These are phyloP conservation scores for Albugo laibachii DNA, from an alignment of 352 stramenopile genomes.

Conservation along the genomic window DNA sequence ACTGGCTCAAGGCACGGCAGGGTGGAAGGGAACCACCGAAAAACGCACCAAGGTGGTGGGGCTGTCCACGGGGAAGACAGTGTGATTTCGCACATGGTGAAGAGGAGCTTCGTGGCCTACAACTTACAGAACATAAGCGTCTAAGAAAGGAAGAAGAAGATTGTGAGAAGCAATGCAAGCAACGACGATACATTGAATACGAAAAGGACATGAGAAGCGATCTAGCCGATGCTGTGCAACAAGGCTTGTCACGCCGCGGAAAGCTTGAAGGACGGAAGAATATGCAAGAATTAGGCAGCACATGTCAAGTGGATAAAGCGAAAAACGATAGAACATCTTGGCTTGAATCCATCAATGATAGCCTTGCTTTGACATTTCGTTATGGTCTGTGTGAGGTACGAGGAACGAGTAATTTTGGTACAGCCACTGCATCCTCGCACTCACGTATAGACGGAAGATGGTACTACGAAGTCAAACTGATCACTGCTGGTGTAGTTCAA, in stretches of 20 bases:
- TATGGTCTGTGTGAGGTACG: conserved; percentile 54
- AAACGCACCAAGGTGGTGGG: conserved; percentile 53
- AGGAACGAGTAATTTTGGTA: conserved; percentile 58
- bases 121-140: conserved; percentile 45
- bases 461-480: conserved; percentile 83
- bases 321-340: conserved; percentile 13
- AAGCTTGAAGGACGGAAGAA: not conserved
- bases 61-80: conserved; percentile 52
- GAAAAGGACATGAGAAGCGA: conserved; percentile 35
- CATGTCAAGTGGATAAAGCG: conserved; percentile 1
- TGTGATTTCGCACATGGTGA: conserved; percentile 76
- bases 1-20: conserved; percentile 40
- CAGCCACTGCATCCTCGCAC: conserved; percentile 26
- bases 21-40: conserved; percentile 16
- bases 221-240: conserved; percentile 44
- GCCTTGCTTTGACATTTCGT: conserved; percentile 28
- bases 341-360: conserved; percentile 22
- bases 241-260: conserved; percentile 16
- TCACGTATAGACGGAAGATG: conserved; percentile 36
- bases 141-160: conserved; percentile 35
- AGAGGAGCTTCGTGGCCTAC: conserved; percentile 39
- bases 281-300: not conserved
- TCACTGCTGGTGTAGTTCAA: conserved; percentile 80
- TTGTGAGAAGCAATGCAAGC: conserved; percentile 34
- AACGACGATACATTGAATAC: conserved; percentile 56